Evolutionary conservation across 1,284 basidiomycete species (phyloP), one percentile per base, ranked within the genome.

Genomic region (Takashimella koratensis): DNA sequence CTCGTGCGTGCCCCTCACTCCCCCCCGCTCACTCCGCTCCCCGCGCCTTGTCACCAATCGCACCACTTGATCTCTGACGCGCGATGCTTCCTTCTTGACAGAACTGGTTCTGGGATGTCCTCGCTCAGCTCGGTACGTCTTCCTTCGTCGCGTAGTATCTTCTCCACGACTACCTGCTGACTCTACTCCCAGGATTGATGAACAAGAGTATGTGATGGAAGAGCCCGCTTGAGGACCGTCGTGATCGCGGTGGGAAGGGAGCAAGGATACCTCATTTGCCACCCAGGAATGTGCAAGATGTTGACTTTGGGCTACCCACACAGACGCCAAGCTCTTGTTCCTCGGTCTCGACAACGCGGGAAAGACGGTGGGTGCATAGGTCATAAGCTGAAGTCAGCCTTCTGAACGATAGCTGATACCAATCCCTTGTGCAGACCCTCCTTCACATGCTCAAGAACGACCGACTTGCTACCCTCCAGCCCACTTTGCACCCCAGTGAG

Each of bases 391-490:
- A 19, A 3, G 36, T 43, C 4, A 20, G 27, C n/a, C 43, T 41
- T 49, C 27, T 43, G 16, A 22, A n/a, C n/a, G n/a, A n/a, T n/a
- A n/a, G n/a, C n/a, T n/a, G n/a, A n/a, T n/a, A n/a, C n/a, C n/a
- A n/a, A n/a, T n/a, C 49, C 54, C 44, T 13, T 53, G 2, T n/a
- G 44, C 70, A 98, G 94, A 98, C 96, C 41, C 83, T 98, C 49
- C 79, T 98, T 66, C 96, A 99, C 79, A 98, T 98, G 96, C 83
- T 99, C 73, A 99, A 99, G 84, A 99, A 98, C 72, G 96, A 98
- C 81, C 85, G 96, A 67, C 83, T 98, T 57, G 96, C 96, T 23
- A 96, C 93, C 24, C 82, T 99, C 64, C 96, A 98, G 79, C 96
- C 96, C 30, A 99, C 96, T 26, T 87, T 98, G 56, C 95, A 98